Evolutionary conservation across 768 basidiomycete species (phyloP).

Genomic region (Psilocybe subaeruginosa): DNA sequence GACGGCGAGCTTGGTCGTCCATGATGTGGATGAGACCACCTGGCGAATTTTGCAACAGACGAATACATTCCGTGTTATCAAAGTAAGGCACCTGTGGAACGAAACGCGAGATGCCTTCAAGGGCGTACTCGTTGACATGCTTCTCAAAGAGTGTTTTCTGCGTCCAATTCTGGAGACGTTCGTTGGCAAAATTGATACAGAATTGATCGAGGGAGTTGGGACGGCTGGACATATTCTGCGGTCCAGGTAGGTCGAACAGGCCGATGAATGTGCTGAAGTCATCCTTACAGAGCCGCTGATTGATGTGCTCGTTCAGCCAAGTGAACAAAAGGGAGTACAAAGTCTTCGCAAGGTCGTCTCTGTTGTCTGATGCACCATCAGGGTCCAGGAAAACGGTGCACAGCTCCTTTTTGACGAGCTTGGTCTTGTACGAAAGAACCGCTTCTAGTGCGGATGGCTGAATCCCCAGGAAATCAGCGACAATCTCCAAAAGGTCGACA

Average conservation of each 20-base stretch:
- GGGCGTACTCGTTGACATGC: constrained; percentile 80
- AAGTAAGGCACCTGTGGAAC: constrained; percentile 80
- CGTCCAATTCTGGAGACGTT: constrained; percentile 84
- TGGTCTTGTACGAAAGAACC: constrained; percentile 88
- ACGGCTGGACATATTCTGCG: constrained; percentile 86
- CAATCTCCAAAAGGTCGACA: constrained; percentile 76
- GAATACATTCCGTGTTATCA: constrained; percentile 89
- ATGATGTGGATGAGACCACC: constrained; percentile 96
- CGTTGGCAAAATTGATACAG: constrained; percentile 95
- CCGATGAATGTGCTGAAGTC: constrained; percentile 93
- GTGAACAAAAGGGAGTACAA: constrained; percentile 94
- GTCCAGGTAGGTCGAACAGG: constrained; percentile 91
- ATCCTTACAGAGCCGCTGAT: constrained; percentile 91
- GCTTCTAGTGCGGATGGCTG: constrained; percentile 71
- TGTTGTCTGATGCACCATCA: constrained; percentile 89
- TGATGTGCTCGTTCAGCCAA: constrained; percentile 96
- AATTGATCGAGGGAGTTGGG: constrained; percentile 96
- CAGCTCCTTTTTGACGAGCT: constrained; percentile 93
- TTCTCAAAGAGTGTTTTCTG: constrained; percentile 81
- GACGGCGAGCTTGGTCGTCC: constrained; percentile 91
- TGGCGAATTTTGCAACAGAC: constrained; percentile 82
- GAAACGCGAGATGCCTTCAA: constrained; percentile 75
- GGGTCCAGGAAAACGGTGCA: constrained; percentile 96
- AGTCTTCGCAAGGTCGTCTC: constrained; percentile 92
- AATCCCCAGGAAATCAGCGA: constrained; percentile 92